phyloP scores from a whole-genome alignment of 352 stramenopile species.

The Pythium guiyangense region DNA sequence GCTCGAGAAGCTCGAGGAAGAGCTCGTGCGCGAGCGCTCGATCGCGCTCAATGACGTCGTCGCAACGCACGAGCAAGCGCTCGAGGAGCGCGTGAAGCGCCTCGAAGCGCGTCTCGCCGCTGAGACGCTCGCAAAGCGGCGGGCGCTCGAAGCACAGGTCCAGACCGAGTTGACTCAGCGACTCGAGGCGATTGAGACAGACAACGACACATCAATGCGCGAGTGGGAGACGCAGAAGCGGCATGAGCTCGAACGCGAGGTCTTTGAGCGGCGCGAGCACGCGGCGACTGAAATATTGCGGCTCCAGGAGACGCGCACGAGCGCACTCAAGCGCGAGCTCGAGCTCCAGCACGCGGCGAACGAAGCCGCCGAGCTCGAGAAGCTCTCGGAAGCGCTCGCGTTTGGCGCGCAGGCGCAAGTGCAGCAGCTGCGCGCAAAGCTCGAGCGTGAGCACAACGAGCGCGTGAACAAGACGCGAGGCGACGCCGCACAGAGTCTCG shows the following conservation, averaged over 20 bases:
- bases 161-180: slow-evolving; percentile 26
- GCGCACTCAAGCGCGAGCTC: slow-evolving; percentile 35
- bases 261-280: slow-evolving; percentile 35
- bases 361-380: slow-evolving; percentile 42
- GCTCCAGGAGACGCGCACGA: slow-evolving; percentile 40
- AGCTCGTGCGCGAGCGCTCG: slow-evolving; percentile 28
- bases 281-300: slow-evolving; percentile 27
- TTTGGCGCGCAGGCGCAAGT: slow-evolving; percentile 60
- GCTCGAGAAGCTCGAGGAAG: slow-evolving; percentile 18
- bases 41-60: slow-evolving; percentile 30
- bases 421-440: slow-evolving; percentile 41
- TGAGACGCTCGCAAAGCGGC: slow-evolving; percentile 32
- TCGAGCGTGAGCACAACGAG: slow-evolving; percentile 39
- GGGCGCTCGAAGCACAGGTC: slow-evolving; percentile 25
- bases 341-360: slow-evolving; percentile 30
- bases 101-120: slow-evolving; percentile 30
- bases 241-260: slow-evolving; percentile 36
- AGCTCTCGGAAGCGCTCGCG: slow-evolving; percentile 48
- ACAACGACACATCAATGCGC: slow-evolving; percentile 18
- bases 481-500: slow-evolving; percentile 23
- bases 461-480: slow-evolving; percentile 21
- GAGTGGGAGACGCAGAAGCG: slow-evolving; percentile 44
- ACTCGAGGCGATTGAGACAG: slow-evolving; percentile 27
- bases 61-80: slow-evolving; percentile 26
- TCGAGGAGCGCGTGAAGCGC: slow-evolving; percentile 32